Evolutionary conservation across 345 rosid genomes (phyloP), one percentile per base, ranked within the genome.

Genomic region (Firmiana major): DNA sequence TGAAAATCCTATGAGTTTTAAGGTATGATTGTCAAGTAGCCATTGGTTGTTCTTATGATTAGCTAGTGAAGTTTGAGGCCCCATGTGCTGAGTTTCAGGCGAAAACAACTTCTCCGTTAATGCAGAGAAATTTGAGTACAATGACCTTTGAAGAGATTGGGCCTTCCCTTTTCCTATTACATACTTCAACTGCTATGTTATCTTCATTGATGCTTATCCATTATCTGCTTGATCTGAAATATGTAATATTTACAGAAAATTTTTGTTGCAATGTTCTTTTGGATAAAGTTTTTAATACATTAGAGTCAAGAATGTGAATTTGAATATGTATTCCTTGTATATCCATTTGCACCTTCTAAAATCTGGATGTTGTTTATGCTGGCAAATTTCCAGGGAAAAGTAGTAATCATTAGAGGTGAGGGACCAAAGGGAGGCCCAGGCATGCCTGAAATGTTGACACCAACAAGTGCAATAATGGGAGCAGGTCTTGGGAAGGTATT

Each of bases 381-480:
- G 49, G 68, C 80, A 51, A 22, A 51, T 79, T 57, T 74, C 45
- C 84, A 96, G 99, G 99, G 97, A 63, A 96, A 89, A 84, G 99
- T 93, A 40, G 90, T 93, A 38, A 89, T 96, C 63, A 96, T 92
- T 45, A 91, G 97, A 87, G 97, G 90, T 81, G 99, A 96, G 78
- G 99, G 99, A 48, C 99, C 99, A 46, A 93, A 91, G 77, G 99
- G 99, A 34, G 99, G 99, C 57, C 99, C 98, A 51, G 99, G 99
- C 82, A 96, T 96, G 97, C 91, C 97, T 71, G 99, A 96, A 86
- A 96, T 93, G 99, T 87, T 96, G 85, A 91, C 99, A 36, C 98
- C 99, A 46, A 96, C 99, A 51, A 96, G 99, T 88, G 99, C 93
- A 43, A 96, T 96, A 59, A 96, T 91, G 97, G 99, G 98, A 65